These are phyloP conservation scores for Ceriops zippeliana DNA, from an alignment of 345 rosid genomes.

Conservation along the genomic window DNA sequence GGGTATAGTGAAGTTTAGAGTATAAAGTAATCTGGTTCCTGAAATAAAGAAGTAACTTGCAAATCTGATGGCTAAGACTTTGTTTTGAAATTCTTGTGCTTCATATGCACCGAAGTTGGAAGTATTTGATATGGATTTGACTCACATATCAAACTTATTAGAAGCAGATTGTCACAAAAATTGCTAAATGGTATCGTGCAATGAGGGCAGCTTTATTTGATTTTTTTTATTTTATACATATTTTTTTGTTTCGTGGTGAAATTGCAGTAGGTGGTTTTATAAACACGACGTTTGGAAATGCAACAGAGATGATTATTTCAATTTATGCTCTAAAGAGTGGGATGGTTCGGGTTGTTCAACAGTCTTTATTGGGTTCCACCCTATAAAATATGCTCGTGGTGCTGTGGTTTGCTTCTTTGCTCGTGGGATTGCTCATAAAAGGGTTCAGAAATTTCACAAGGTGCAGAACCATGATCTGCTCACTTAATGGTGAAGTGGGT, in stretches of 20 bases:
- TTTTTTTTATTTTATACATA: not conserved
- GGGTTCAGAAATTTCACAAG: constrained; percentile 73
- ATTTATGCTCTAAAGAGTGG: not conserved
- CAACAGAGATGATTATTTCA: not conserved
- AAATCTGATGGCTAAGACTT: too few species aligned
- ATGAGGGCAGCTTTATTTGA: not conserved
- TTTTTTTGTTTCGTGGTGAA: not conserved
- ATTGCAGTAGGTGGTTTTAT: not conserved
- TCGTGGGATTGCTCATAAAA: constrained; percentile 62
- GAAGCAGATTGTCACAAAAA: too few species aligned
- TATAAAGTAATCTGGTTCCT: too few species aligned
- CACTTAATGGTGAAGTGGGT: not conserved
- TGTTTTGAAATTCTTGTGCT: too few species aligned
- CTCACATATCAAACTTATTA: too few species aligned
- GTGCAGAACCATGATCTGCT: constrained; percentile 25
- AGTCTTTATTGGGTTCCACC: constrained; percentile 72
- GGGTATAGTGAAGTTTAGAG: too few species aligned
- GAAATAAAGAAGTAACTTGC: too few species aligned
- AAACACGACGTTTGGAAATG: not conserved
- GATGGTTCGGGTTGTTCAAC: constrained; percentile 9
- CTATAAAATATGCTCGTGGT: constrained; percentile 84
- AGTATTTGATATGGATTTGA: too few species aligned
- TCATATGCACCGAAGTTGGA: too few species aligned
- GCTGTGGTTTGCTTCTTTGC: constrained; percentile 83
- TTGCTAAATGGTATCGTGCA: too few species aligned